phyloP scores from a whole-genome alignment of 1,284 basidiomycete species.

The Kwoniella shivajii region DNA sequence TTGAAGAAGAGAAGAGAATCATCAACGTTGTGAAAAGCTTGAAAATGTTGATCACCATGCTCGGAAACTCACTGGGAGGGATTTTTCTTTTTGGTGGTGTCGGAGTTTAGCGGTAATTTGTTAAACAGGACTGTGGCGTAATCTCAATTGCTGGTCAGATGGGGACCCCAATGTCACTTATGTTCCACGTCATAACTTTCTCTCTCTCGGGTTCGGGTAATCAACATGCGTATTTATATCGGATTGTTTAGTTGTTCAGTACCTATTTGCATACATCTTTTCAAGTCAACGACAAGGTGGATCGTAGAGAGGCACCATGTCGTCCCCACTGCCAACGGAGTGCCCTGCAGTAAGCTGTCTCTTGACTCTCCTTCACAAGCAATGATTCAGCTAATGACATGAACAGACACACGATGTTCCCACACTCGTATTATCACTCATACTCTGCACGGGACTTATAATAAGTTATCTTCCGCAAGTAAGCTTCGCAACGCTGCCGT shows the following conservation, averaged over 20 bases:
- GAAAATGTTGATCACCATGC: background rate
- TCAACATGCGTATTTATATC: no score
- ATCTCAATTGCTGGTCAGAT: no score
- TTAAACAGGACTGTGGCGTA: background rate
- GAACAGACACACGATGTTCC: constrained; percentile 66
- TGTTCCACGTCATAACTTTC: no score
- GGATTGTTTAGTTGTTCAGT: no score
- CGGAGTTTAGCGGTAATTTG: constrained; percentile 15
- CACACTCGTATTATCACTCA: constrained; percentile 69
- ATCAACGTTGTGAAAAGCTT: constrained; percentile 12
- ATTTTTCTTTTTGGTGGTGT: background rate
- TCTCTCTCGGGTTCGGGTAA: no score
- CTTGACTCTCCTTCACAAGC: no score
- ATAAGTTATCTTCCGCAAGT: constrained; percentile 89
- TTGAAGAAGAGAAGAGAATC: background rate
- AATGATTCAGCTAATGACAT: no score
- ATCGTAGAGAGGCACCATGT: background rate
- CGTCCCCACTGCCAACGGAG: constrained; percentile 9
- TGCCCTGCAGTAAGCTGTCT: constrained; percentile 10
- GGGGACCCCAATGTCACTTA: no score
- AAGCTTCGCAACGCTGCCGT: no score
- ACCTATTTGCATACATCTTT: no score
- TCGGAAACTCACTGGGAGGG: background rate
- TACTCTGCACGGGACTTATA: constrained; percentile 77
- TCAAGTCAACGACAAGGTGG: no score